Base-by-base conservation (phyloP, 176 grass and related monocot species). In the Phoenix roebelenii region DNA sequence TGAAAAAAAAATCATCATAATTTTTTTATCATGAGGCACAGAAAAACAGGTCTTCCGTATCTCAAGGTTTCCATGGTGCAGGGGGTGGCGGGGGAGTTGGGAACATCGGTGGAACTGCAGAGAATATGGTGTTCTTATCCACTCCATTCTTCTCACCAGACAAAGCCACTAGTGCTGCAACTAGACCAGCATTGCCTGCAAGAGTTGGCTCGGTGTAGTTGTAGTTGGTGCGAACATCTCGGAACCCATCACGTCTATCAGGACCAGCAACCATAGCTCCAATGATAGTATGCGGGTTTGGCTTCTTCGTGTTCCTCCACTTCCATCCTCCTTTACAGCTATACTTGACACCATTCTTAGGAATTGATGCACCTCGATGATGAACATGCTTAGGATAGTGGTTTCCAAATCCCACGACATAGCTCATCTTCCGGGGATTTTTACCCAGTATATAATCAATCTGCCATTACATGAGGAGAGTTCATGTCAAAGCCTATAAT, bases 71-170 rank as follows among this genome's bases (percentile, higher is more conserved):
- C 91, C 91, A 96, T 59, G 86, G 86, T 1, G 83, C 83, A 0
- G 86, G 86, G 15, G 91, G 91, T 1, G 91, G 91, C 2, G 91
- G 86, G 4, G 83, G 83, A 5, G 80, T 74, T 44, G 86, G 91
- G 55, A 90, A 96, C 91, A 96, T 90, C 5, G 90, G 85, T 0
- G 90, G 90, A n/a, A 95, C 85, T 3, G 85, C 85, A 52, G 82
- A 89, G 64, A 96, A 96, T 76, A 96, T 96, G 0, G 83, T 69
- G 61, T 96, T 96, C 84, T 87, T 96, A 57, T 96, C 91, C 52
- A 96, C 57, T 16, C 83, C 91, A 25, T 49, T 79, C 50, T 63
- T 66, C 65, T 87, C 86, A 20, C 86, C 83, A 0, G 91, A 96
- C 56, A 96, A 74, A 39, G 83, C 71, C 7, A 87, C 72, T 32